phyloP scores from a whole-genome alignment of 1,284 basidiomycete genomes.

The Cystobasidium slooffiae region DNA sequence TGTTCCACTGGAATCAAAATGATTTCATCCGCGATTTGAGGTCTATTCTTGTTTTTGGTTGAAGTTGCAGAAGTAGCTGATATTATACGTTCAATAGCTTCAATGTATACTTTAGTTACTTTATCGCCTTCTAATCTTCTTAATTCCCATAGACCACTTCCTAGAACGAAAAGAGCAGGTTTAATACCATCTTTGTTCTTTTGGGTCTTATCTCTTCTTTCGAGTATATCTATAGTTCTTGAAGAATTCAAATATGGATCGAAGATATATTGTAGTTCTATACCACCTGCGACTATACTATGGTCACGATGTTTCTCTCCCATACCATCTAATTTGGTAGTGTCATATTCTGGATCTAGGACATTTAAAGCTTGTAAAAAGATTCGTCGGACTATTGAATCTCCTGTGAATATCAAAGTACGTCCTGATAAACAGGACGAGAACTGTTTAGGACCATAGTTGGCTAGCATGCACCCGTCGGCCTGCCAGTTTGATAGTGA shows the following conservation, averaged over 20 bases:
- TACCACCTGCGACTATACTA: slow-evolving; percentile 54
- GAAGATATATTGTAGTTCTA: slow-evolving; percentile 60
- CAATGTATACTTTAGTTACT: slow-evolving; percentile 78
- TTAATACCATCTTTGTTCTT: background rate
- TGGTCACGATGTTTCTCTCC: slow-evolving; percentile 30
- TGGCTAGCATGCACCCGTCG: slow-evolving; percentile 76
- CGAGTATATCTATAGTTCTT: slow-evolving; percentile 44
- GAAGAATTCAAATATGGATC: slow-evolving; percentile 71
- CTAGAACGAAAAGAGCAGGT: slow-evolving; percentile 74
- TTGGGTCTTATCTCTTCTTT: slow-evolving; percentile 36
- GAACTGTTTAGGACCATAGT: slow-evolving; percentile 66
- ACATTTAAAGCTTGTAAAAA: slow-evolving; percentile 73
- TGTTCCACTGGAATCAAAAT: slow-evolving; percentile 78
- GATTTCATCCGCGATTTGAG: slow-evolving; percentile 68
- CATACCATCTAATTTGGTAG: background rate
- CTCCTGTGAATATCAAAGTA: slow-evolving; percentile 75
- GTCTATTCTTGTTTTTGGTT: background rate
- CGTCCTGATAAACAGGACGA: slow-evolving; percentile 55
- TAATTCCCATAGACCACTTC: slow-evolving; percentile 84
- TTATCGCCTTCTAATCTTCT: slow-evolving; percentile 69
- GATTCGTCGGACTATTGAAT: slow-evolving; percentile 76
- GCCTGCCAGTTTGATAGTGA: slow-evolving; percentile 71
- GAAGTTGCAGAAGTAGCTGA: slow-evolving; percentile 59
- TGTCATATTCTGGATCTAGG: slow-evolving; percentile 65
- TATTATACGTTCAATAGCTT: slow-evolving; percentile 69